phyloP scores from a whole-genome alignment of 2,329 filamentous ascomycete genomes.

The Parascedosporium putredinis region DNA sequence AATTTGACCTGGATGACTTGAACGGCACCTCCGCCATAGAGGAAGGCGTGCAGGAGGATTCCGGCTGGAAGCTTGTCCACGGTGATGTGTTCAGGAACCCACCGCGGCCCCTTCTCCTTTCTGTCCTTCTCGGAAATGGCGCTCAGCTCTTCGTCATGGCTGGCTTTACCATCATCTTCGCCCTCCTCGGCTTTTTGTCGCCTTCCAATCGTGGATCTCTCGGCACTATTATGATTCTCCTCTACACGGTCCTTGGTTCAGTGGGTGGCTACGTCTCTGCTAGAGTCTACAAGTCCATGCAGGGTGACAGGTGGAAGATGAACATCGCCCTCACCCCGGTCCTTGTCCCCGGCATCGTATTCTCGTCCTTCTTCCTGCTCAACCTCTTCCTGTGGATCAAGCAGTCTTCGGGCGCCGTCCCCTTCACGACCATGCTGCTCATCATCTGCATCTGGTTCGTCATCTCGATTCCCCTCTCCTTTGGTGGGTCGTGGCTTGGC shows the following conservation, averaged over 20 bases:
- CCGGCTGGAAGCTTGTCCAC: constrained; percentile 96
- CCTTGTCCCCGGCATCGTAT: constrained; percentile 78
- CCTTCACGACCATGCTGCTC: constrained; percentile 93
- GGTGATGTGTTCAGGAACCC: constrained; percentile 94
- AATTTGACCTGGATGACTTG: constrained; percentile 82
- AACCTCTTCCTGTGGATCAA: constrained; percentile 96
- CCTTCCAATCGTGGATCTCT: constrained; percentile 92
- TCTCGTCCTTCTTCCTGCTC: constrained; percentile 80
- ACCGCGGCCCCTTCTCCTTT: constrained; percentile 70
- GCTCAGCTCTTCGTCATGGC: constrained; percentile 98
- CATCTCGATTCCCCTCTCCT: constrained; percentile 84
- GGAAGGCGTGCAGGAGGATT: constrained; percentile 92
- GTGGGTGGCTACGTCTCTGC: constrained; percentile 86
- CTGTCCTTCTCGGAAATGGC: constrained; percentile 83
- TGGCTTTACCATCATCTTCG: constrained; percentile 85
- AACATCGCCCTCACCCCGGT: constrained; percentile 84
- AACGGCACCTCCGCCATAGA: constrained; percentile 69
- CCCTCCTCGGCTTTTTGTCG: constrained; percentile 86
- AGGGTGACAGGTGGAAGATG: constrained; percentile 86
- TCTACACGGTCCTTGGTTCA: constrained; percentile 88
- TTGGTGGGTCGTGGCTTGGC: constrained; percentile 85
- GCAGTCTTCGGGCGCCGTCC: constrained; percentile 83
- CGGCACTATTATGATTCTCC: constrained; percentile 82
- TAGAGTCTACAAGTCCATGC: constrained; percentile 87
- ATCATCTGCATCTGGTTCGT: constrained; percentile 93